Base-by-base conservation (phyloP, 1,284 basidiomycete genomes). In the Schizopora paradoxa region DNA sequence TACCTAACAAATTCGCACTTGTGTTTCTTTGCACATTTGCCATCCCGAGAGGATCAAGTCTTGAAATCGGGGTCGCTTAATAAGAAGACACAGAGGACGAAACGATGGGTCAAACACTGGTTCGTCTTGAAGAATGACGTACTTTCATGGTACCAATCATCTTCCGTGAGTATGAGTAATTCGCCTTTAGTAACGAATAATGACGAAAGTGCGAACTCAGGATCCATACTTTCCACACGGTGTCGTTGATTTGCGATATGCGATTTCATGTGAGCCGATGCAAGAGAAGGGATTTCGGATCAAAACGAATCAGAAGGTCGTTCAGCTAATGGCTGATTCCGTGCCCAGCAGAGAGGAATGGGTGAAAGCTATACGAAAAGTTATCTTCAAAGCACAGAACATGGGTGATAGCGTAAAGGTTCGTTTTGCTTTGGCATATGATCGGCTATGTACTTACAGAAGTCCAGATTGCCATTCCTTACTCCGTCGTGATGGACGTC, bases 191-290 rank as follows among this genome's bases (percentile, higher is more conserved):
- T 41, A 47, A 40, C 27, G 43, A 38, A 7, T 38, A 51, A 8
- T 57, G 28, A 31, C 8, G 10, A 45, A 6, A 31, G 22, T 51
- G 26, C 32, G 19, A 6, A 32, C 34, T 0, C 54, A 91, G 82
- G 92, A 98, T 56, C 93, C 92, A 0, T 99, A 97, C 66, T 98
- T 99, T 63, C 91, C 94, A 5, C 88, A 93, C 54, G 95, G 93
- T 18, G 93, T 96, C 48, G 77, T 96, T 26, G 91, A 96, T 57
- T 69, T 99, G 25, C 88, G 93, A 52, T 96, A 97, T 63, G 88
- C 90, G 2, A 86, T 90, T 28, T 81, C 83, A 18, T 92, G 94
- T 58, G 93, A 97, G 50, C 67, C 86, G 1, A 61, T 75, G 10
- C 75, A 77, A 14, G 82, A 91, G 55, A 84, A 74, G 53, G 82